Conservation (phyloP, 139 green algal species). For the Tetradesmus obliquus region DNA sequence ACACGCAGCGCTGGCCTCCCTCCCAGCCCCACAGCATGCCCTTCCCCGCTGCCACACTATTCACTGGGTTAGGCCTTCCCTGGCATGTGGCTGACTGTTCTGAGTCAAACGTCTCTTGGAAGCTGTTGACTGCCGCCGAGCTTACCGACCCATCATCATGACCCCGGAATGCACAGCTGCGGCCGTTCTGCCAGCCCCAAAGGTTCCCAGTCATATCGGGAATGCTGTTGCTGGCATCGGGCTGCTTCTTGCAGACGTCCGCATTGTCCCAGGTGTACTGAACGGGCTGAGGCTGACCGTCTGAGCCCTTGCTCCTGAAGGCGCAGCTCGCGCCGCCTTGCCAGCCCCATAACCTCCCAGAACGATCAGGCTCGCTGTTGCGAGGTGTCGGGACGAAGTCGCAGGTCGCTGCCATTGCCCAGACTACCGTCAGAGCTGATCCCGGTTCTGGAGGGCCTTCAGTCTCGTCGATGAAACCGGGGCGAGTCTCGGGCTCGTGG, state of each 20-base stretch:
- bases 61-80: conserved; percentile 27
- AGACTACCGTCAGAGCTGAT: not conserved
- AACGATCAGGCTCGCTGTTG: conserved; percentile 45
- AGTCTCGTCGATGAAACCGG: not conserved
- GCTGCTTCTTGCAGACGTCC: not conserved
- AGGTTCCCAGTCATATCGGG: conserved; percentile 38
- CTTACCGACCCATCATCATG: not conserved
- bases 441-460: not conserved
- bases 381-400: not conserved
- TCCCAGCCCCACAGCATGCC: conserved; percentile 42
- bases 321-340: conserved; percentile 42
- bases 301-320: conserved; percentile 14
- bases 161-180: conserved; percentile 42
- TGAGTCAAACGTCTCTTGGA: conserved; percentile 13
- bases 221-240: not conserved
- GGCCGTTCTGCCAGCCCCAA: conserved; percentile 49
- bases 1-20: conserved; percentile 41
- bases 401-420: conserved; percentile 15
- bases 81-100: conserved; percentile 26
- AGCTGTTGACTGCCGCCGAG: not conserved
- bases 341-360: conserved; percentile 56
- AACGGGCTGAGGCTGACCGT: not conserved
- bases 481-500: not conserved
- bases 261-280: conserved; percentile 1
- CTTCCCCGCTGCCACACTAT: not conserved